These are phyloP conservation scores for Orbilia quercus DNA, from an alignment of 2,329 filamentous ascomycete genomes.

Conservation along the genomic window DNA sequence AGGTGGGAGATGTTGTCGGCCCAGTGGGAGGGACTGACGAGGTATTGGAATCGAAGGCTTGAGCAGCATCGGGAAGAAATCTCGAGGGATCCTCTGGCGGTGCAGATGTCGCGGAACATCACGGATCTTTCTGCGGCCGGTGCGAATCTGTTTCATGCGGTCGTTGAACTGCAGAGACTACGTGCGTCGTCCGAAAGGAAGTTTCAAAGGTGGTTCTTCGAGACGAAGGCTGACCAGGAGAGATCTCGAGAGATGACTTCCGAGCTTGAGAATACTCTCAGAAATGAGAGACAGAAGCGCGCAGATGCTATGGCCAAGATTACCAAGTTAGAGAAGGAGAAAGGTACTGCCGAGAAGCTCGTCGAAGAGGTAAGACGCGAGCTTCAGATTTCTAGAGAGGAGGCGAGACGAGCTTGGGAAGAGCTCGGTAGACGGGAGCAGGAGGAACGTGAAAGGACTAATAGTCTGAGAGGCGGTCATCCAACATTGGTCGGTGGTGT, in stretches of 20 bases:
- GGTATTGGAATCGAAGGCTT: constrained; percentile 93
- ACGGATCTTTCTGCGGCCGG: constrained; percentile 97
- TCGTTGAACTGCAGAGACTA: constrained; percentile 92
- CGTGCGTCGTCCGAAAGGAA: constrained; percentile 96
- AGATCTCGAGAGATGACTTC: constrained; percentile 83
- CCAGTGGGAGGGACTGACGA: constrained; percentile 96
- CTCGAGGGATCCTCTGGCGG: constrained; percentile 81
- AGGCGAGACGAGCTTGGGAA: constrained; percentile 95
- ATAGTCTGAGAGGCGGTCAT: constrained; percentile 85
- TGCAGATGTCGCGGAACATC: constrained; percentile 91
- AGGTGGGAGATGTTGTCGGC: constrained; percentile 96
- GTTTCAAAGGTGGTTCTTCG: constrained; percentile 98
- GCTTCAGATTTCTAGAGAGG: constrained; percentile 92
- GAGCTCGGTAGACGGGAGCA: constrained; percentile 93
- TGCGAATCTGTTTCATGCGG: constrained; percentile 95
- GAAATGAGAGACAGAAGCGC: constrained; percentile 77
- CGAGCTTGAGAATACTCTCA: constrained; percentile 79
- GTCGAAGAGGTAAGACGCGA: constrained; percentile 93
- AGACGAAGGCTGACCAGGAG: constrained; percentile 89
- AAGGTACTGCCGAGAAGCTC: constrained; percentile 76
- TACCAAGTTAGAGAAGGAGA: constrained; percentile 73
- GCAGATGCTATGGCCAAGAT: constrained; percentile 72
- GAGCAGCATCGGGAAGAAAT: constrained; percentile 91
- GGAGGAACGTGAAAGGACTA: constrained; percentile 86
- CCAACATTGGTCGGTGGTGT: constrained; percentile 92